Conservation (phyloP, 1,284 basidiomycete genomes). For the Rhodotorula mucilaginosa region DNA sequence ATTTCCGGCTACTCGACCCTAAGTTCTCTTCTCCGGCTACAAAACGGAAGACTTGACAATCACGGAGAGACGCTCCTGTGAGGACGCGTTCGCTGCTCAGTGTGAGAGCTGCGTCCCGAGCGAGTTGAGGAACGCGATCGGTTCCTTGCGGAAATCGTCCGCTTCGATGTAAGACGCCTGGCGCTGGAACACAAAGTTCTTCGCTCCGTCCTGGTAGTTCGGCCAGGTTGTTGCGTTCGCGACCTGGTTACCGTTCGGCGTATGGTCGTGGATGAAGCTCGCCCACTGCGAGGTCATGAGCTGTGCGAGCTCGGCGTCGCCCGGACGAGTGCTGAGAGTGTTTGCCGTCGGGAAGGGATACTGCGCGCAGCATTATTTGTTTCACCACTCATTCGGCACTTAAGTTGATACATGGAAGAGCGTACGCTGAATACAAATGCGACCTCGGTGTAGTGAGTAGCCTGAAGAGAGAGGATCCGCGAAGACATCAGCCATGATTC, state of each 20-base stretch:
- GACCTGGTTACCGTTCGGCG: slow-evolving; percentile 38
- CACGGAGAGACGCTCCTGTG: too few relatives aligned
- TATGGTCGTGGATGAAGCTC: slow-evolving; percentile 39
- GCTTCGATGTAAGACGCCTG: slow-evolving; percentile 17
- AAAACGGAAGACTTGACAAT: too few relatives aligned
- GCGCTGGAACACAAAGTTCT: slow-evolving; percentile 19
- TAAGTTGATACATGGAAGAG: too few relatives aligned
- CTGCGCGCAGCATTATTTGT: not conserved
- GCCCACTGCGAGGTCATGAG: slow-evolving; percentile 43
- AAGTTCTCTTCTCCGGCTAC: too few relatives aligned
- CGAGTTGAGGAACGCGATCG: slow-evolving; percentile 26
- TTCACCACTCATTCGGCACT: not conserved
- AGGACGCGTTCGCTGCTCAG: not conserved
- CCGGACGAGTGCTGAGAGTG: slow-evolving; percentile 35
- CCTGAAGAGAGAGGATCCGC: not conserved
- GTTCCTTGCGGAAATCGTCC: slow-evolving; percentile 28
- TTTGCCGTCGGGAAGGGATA: slow-evolving; percentile 39
- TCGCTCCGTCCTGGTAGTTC: slow-evolving; percentile 19
- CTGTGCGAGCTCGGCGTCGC: slow-evolving; percentile 38
- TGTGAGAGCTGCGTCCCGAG: slow-evolving; percentile 15
- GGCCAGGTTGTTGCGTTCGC: slow-evolving; percentile 35
- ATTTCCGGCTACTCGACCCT: too few relatives aligned
- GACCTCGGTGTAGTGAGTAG: slow-evolving; percentile 40
- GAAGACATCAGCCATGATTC: too few relatives aligned
- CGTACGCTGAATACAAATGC: slow-evolving; percentile 40